Percentiles rank a stretch among this genome's conserved stretches.
phyloP scores from a whole-genome alignment of 2,329 filamentous ascomycete species.

The Aspergillus brasiliensis region DNA sequence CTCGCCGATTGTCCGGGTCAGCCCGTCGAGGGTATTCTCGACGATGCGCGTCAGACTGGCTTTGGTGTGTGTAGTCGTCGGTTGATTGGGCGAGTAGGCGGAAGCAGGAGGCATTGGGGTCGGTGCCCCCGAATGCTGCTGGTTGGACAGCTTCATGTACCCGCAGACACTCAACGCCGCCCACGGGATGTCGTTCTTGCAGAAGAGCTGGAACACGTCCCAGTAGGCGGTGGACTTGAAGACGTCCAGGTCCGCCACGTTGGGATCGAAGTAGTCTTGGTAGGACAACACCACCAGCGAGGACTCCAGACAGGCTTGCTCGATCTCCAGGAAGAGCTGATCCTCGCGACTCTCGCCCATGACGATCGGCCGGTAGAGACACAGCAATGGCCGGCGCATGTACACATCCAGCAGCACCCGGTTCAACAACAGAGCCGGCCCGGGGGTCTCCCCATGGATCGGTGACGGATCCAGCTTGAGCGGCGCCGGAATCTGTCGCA shows the following conservation, averaged over 20 bases:
- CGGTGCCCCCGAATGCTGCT: conserved; percentile 4
- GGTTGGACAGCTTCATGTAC: conserved; percentile 24
- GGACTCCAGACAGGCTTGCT: conserved; percentile 27
- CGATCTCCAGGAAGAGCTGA: conserved; percentile 21
- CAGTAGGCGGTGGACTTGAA: conserved; percentile 24
- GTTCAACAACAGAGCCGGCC: conserved; percentile 13
- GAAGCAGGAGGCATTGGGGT: background rate
- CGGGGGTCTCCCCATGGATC: background rate
- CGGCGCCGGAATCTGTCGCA: conserved; percentile 10
- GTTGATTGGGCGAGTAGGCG: background rate
- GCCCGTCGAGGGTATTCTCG: conserved; percentile 32
- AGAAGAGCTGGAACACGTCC: conserved; percentile 33
- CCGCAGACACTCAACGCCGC: conserved; percentile 35
- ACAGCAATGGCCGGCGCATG: conserved; percentile 32
- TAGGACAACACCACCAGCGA: conserved; percentile 30
- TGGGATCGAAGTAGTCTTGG: conserved; percentile 37
- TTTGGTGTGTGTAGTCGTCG: conserved; percentile 19
- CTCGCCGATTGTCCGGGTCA: conserved; percentile 29
- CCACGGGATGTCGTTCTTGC: conserved; percentile 33
- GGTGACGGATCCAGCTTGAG: conserved; percentile 7
- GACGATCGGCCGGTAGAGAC: conserved; percentile 30
- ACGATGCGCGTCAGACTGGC: conserved; percentile 29
- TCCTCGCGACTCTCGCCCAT: conserved; percentile 17
- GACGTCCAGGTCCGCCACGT: conserved; percentile 28
- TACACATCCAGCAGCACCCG: conserved; percentile 32